These are phyloP conservation scores for Termitomyces sp. DNA, from an alignment of 1,284 basidiomycete species.

Conservation along the genomic window DNA sequence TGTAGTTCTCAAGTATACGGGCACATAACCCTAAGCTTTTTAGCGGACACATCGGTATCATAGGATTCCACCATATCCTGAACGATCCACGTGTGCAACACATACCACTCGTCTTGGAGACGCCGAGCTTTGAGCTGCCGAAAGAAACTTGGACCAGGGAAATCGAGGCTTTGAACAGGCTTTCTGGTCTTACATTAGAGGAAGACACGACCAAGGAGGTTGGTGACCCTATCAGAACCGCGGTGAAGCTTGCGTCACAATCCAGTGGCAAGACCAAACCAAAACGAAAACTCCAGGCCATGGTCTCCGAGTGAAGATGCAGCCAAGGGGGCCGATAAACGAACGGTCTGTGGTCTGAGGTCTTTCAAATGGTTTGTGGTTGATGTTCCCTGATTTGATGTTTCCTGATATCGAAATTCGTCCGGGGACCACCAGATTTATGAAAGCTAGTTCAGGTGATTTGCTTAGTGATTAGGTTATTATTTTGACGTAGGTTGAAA, in stretches of 20 bases:
- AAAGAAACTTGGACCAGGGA: conserved; percentile 67
- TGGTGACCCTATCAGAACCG: background rate
- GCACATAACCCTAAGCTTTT: background rate
- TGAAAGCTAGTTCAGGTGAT: background rate
- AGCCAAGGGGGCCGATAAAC: background rate
- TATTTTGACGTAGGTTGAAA: background rate
- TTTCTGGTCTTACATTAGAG: conserved; percentile 30
- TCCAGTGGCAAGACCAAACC: background rate
- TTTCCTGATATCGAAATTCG: background rate
- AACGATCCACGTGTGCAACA: conserved; percentile 62
- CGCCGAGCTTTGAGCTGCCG: conserved; percentile 59
- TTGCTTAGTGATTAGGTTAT: background rate
- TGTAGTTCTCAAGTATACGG: background rate
- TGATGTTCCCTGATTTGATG: too few species aligned
- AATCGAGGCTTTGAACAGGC: conserved; percentile 51
- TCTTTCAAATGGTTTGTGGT: background rate
- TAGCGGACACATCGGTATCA: conserved; percentile 65
- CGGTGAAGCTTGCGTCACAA: background rate
- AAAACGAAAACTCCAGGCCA: background rate
- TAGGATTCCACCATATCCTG: conserved; percentile 63
- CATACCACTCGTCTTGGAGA: conserved; percentile 82
- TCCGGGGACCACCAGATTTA: background rate
- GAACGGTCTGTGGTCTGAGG: background rate
- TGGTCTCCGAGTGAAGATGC: background rate
- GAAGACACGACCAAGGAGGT: background rate